Conservation (phyloP, 2,329 filamentous ascomycete genomes). For the Clonostachys chloroleuca region DNA sequence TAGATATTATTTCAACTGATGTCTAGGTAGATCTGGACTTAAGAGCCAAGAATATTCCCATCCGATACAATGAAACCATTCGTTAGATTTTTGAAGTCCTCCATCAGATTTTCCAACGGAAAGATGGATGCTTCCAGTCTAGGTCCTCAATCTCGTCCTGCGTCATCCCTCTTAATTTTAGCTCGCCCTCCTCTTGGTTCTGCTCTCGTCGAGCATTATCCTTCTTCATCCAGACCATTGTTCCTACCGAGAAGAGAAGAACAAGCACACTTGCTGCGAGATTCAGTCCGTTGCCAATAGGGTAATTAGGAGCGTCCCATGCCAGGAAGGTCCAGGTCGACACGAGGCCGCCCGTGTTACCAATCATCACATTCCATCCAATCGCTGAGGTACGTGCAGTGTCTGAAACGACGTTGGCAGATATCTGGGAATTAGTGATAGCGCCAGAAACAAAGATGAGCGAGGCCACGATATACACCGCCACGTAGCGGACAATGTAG, state of each 20-base stretch:
- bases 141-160: constrained; percentile 51
- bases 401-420: constrained; percentile 68
- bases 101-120: constrained; percentile 42
- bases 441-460: constrained; percentile 62
- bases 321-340: constrained; percentile 62
- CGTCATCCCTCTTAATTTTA: constrained; percentile 49
- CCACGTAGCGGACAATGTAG: constrained; percentile 58
- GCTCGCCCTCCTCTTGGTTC: constrained; percentile 28
- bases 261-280: constrained; percentile 50
- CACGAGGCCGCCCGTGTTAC: constrained; percentile 66
- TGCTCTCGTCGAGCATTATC: constrained; percentile 46
- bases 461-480: constrained; percentile 63
- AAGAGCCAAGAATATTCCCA: no score
- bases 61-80: no score
- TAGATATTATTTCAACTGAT: no score
- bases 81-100: no score
- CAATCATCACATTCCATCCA: constrained; percentile 64
- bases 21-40: no score
- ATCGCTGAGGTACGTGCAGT: constrained; percentile 65
- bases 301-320: constrained; percentile 60
- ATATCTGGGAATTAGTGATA: constrained; percentile 61
- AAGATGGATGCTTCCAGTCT: constrained; percentile 64
- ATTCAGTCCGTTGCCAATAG: constrained; percentile 68
- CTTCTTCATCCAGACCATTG: constrained; percentile 56
- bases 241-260: constrained; percentile 38